Evolutionary conservation across 805 yeast genomes (phyloP).

Genomic region (Tanozyma kutaoensis): DNA sequence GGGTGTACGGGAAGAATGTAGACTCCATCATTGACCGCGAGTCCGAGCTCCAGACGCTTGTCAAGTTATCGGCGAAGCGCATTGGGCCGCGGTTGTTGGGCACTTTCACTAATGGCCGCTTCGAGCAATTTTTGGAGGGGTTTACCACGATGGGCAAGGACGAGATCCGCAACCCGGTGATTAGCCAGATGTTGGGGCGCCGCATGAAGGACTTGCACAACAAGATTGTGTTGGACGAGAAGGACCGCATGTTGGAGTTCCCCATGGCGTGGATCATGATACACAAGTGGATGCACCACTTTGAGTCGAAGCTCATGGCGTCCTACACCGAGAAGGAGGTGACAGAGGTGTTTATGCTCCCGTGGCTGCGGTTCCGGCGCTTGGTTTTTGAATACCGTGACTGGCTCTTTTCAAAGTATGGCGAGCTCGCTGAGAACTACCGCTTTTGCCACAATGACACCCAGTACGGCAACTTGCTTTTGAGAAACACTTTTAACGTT

Average conservation of each 20-base stretch:
- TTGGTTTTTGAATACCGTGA: constrained; percentile 38
- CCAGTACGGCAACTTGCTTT: constrained; percentile 85
- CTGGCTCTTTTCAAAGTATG: constrained; percentile 46
- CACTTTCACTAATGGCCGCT: constrained; percentile 82
- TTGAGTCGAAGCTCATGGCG: constrained; percentile 28
- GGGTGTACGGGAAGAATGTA: constrained; percentile 84
- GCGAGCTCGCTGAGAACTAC: constrained; percentile 25
- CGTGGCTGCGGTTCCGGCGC: constrained; percentile 36
- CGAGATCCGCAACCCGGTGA: constrained; percentile 63
- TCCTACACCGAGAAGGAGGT: constrained; percentile 14
- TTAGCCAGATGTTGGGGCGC: constrained; percentile 77
- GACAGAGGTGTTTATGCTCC: constrained; percentile 24
- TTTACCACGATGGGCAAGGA: constrained; percentile 64
- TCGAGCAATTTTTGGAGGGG: constrained; percentile 83
- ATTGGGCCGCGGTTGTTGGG: constrained; percentile 89
- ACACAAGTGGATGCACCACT: constrained; percentile 51
- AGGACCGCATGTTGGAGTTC: constrained; percentile 39
- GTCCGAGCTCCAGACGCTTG: constrained; percentile 58
- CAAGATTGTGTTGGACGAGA: constrained; percentile 51
- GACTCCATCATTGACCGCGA: constrained; percentile 80
- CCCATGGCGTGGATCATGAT: constrained; percentile 62
- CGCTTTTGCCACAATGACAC: constrained; percentile 94
- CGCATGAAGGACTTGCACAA: constrained; percentile 92
- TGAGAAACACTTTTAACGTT: constrained; percentile 40
- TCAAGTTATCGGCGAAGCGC: constrained; percentile 57